Conservation (phyloP, 768 basidiomycete species). For the Mycena epipterygia region DNA sequence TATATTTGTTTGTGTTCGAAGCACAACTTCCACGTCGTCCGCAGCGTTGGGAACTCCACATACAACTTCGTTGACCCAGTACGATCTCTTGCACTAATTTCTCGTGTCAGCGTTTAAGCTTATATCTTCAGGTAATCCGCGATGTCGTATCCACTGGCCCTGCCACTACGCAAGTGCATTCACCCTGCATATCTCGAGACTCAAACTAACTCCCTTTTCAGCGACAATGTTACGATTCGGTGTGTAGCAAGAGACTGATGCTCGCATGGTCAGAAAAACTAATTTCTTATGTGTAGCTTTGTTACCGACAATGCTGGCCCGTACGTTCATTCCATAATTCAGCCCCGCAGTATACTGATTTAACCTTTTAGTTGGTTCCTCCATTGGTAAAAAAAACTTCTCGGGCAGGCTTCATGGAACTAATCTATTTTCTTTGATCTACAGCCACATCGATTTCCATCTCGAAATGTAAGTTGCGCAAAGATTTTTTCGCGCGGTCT, state of each 20-base stretch:
- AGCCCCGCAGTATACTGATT: too few relatives aligned
- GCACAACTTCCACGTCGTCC: neutral
- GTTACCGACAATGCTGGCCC: slow-evolving; percentile 71
- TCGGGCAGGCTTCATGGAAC: slow-evolving; percentile 6
- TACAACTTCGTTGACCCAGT: neutral
- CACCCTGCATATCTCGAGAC: neutral
- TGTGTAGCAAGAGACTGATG: too few relatives aligned
- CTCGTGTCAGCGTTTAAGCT: neutral
- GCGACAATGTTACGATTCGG: slow-evolving; percentile 47
- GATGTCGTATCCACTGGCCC: neutral
- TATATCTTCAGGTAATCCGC: neutral
- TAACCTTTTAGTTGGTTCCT: too few relatives aligned
- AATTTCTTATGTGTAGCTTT: too few relatives aligned
- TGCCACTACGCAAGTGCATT: neutral
- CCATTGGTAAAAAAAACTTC: slow-evolving; percentile 11
- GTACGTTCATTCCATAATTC: too few relatives aligned
- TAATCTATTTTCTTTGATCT: neutral
- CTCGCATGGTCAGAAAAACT: too few relatives aligned
- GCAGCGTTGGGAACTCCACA: neutral
- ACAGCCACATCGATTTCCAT: slow-evolving; percentile 51
- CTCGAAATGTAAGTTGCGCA: slow-evolving; percentile 38
- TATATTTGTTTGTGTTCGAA: neutral
- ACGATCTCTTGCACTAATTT: neutral
- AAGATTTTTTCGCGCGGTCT: neutral
- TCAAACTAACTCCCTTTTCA: neutral